Base-by-base conservation (phyloP, 148 eudicot species). In the Camellia sinensis region DNA sequence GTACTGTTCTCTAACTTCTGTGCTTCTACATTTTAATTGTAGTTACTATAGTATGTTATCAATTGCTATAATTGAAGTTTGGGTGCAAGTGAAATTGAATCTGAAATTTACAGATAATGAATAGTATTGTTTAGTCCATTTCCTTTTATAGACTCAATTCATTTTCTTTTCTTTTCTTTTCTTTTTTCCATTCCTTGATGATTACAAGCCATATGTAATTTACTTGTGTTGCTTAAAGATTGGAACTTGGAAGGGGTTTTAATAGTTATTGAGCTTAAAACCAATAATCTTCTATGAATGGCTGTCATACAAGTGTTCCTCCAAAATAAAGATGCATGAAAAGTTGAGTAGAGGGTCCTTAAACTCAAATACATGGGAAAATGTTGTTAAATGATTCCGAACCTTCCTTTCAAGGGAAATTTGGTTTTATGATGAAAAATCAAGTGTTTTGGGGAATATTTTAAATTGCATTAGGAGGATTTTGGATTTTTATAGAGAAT, bases 1-100 rank as follows among this genome's bases (percentile, higher is more conserved):
- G 99, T 96, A 92, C 40, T 82, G 40, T 64, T 53, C 65, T 79
- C 60, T 65, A 10, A 71, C 10, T 57, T 56, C 13, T 41, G 54
- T 46, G 46, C 13, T 67, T 60, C 22, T 83, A 7, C 29, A 5
- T 46, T 45, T 80, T 44, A 13, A 46, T 75, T 44, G n/a, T 75
- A n/a, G 65, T 7, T 53, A 21, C 12, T 21, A 6, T 66, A 45
- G 2, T 60, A 4, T 75, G 17, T 60, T n/a, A 59, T 73, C 37
- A 60, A 45, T 75, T 75, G 63, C 10, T 18, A 11, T 3, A 43
- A 8, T 59, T 3, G 43, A 69, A 15, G 37, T 64, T 56, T 65
- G 52, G 54, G 74, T 73, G 19, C 29, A 11, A 45, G 53, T 59
- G 56, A 52, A 37, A 54, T 70, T 44, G 52, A 56, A 19, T 19